Conservation (phyloP, 176 grass and related monocot genomes). For the Hordeum vulgare region MorexV3_pseudomolecules_assembly NC_058518.1:426698953-426699452, state of each 20-base stretch:
- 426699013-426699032: too few species aligned
- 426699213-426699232: neutral
- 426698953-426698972: too few species aligned
- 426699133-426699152: neutral
- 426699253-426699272: neutral
- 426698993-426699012: too few species aligned
- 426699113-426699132: neutral
- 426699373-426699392: neutral
- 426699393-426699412: neutral
- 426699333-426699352: neutral
- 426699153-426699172: neutral
- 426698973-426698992: too few species aligned
- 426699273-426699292: neutral
- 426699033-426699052: too few species aligned
- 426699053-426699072: too few species aligned
- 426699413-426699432: neutral
- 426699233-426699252: neutral
- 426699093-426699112: neutral
- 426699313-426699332: constrained; percentile 1
- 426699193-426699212: neutral
- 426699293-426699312: neutral
- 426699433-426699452: constrained; percentile 6
- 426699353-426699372: neutral
- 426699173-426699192: neutral
- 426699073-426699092: too few species aligned